Percentiles rank a stretch among this genome's conserved stretches.
These are phyloP conservation scores for Rhipidocladum racemiflorum DNA, from an alignment of 176 grass and related monocot species.

Conservation along the genomic window DNA sequence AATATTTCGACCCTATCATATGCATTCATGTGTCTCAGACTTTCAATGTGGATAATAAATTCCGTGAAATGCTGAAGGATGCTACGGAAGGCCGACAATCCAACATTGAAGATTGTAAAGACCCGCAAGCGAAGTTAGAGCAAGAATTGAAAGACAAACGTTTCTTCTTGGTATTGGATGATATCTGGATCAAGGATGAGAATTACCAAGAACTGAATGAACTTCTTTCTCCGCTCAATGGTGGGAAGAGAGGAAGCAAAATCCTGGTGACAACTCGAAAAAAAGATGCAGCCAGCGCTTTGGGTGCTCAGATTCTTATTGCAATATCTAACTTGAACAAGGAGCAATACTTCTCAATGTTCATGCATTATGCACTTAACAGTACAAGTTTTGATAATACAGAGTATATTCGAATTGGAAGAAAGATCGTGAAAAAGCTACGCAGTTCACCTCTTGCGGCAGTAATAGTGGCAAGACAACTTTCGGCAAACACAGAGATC, in stretches of 20 bases:
- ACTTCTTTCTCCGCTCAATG: not conserved
- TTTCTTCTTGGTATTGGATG: conserved; percentile 49
- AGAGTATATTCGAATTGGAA: not conserved
- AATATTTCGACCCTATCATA: not conserved
- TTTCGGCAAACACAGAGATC: not conserved
- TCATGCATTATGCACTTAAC: conserved; percentile 5
- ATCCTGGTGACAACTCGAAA: conserved; percentile 26
- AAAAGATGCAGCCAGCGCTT: not conserved
- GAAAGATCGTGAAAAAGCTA: conserved; percentile 3
- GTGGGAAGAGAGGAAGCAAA: conserved; percentile 15
- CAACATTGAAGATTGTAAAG: not conserved
- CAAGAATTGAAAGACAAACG: not conserved
- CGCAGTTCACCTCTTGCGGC: conserved; percentile 30
- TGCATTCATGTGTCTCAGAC: not conserved
- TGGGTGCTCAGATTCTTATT: not conserved
- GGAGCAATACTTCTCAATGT: not conserved
- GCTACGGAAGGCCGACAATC: not conserved
- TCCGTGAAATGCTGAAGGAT: not conserved
- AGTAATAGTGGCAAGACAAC: not conserved
- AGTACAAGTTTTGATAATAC: not conserved
- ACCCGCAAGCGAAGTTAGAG: not conserved
- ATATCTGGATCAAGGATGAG: conserved; percentile 11
- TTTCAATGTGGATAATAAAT: not conserved
- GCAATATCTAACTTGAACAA: not conserved
- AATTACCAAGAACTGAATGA: not conserved